Evolutionary conservation across 495 filamentous ascomycete genomes (phyloP), one percentile per base, ranked within the genome.

Genomic region (Chaetomium fimeti): DNA sequence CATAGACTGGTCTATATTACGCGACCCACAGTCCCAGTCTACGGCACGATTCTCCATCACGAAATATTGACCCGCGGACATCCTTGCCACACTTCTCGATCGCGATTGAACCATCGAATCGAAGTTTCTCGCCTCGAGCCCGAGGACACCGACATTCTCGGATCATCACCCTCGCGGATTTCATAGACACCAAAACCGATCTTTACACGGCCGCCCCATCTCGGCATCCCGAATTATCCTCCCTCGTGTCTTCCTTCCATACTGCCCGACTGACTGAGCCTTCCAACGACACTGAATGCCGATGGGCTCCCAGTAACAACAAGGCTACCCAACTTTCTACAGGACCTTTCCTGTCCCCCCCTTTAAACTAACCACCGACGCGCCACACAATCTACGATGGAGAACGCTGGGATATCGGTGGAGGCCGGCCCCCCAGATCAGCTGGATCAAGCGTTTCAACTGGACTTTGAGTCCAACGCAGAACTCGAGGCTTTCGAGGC

Each of bases 371-470:
- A 25, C 38, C 9, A 1, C 24, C 1, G 0, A 20, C 18, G 12
- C 3, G 9, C n/a, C 49, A 36, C 60, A 45, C 22, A 6, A 47
- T 12, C 16, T 22, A 51, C 15, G 13, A 75, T 75, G 73, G 73
- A 74, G 20, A 56, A 76, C 57, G 66, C 72, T 15, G 66, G 69
- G 32, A 29, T 57, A 8, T 49, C 60, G 27, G 64, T 71, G 16
- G 66, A 67, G 2, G 64, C 47, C 24, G 57, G 61, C 16, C 25
- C 56, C 11, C 51, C 62, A 5, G 71, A 66, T 29, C 71, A 57
- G 22, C 29, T 71, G 16, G 71, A 73, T n/a, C 69, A 61, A 20
- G 71, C 68, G 24, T 74, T 76, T 47, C 57, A 66, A 15, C 38
- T 72, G 12, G 71, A 70, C 38, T 62, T 71, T 9, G 65, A 68